Percentiles rank a stretch among this genome's conserved stretches.
Evolutionary conservation across 2,329 filamentous ascomycete species (phyloP).

Genomic region (Trichoderma endophyticum): DNA sequence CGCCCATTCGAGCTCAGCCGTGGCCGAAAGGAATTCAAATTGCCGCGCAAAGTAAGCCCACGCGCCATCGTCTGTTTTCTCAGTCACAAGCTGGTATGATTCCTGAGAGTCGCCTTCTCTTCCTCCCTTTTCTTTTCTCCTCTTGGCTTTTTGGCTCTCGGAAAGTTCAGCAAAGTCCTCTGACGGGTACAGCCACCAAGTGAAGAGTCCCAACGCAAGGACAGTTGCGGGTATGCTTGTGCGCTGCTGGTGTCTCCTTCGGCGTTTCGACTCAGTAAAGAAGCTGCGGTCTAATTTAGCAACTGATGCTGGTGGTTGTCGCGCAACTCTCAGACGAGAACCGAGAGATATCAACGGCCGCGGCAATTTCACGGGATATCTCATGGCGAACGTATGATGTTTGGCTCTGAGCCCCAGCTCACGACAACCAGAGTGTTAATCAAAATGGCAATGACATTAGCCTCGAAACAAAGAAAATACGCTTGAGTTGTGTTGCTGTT

Average conservation of each 20-base stretch:
- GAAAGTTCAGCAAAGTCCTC: conserved; percentile 42
- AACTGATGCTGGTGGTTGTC: conserved; percentile 15
- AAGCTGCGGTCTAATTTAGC: conserved; percentile 23
- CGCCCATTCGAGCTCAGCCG: conserved; percentile 55
- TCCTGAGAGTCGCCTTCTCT: conserved; percentile 20
- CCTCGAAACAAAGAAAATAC: background rate
- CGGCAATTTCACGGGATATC: conserved; percentile 12
- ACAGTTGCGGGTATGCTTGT: conserved; percentile 33
- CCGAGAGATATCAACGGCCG: conserved; percentile 17
- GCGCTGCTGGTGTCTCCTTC: conserved; percentile 17
- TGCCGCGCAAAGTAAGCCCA: conserved; percentile 48
- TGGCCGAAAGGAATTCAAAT: conserved; percentile 53
- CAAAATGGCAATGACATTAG: background rate
- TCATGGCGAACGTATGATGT: conserved; percentile 17
- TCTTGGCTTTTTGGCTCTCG: background rate
- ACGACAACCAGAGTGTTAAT: background rate
- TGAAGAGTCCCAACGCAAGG: conserved; percentile 36
- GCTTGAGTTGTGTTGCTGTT: background rate
- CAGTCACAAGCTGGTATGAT: conserved; percentile 10
- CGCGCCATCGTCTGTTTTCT: conserved; percentile 35
- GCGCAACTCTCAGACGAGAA: background rate
- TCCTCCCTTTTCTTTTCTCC: conserved; percentile 19
- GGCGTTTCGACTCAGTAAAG: conserved; percentile 22
- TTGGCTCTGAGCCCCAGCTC: background rate
- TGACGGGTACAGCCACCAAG: conserved; percentile 44